Evolutionary conservation across 2,329 filamentous ascomycete species (phyloP), one percentile per base, ranked within the genome.

Genomic region (Dothidotthia symphoricarpi): DNA sequence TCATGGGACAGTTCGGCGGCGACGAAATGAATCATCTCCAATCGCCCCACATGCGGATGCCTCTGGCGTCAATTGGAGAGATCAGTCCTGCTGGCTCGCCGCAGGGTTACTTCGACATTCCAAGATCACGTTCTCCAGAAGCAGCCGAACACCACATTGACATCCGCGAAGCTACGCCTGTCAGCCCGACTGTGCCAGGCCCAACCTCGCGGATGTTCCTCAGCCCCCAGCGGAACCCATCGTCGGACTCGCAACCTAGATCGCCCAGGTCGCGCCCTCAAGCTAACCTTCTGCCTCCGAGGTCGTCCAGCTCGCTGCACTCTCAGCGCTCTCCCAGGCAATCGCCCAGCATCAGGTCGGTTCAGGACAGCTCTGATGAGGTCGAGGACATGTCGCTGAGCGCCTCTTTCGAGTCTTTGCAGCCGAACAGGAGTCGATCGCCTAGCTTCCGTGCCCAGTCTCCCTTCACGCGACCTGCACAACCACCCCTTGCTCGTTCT

Each of bases 381-480:
- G 85, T 88, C 37, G 87, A 91, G 41, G 76, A 75, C 30, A 75
- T 76, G 55, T 78, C 76, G 2, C 71, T 75, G 41, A 71, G 69
- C n/a, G 71, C 74, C 10, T 79, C 76, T 9, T 75, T 75, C 35
- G 87, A 88, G 32, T 81, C 85, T 6, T 77, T 81, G 9, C 73
- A 78, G 24, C 55, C 53, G 17, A 73, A 79, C n/a, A 80, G 89
- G 28, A 93, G 93, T 60, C 71, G 89, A 33, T 95, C 90, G 1
- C 78, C 80, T 12, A 83, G 84, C 50, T 90, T 79, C 49, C 66
- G 75, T 45, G 73, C 78, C 6, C 74, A 78, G 33, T 83, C 82
- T 15, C 81, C 82, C 31, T 73, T 80, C 45, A 85, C 85, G 16
- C 83, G 84, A 2, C 76, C 74, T 34, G 67, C 77, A 41, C 75